Evolutionary conservation across 345 rosid genomes (phyloP).

Genomic region (Garcia nutans): DNA sequence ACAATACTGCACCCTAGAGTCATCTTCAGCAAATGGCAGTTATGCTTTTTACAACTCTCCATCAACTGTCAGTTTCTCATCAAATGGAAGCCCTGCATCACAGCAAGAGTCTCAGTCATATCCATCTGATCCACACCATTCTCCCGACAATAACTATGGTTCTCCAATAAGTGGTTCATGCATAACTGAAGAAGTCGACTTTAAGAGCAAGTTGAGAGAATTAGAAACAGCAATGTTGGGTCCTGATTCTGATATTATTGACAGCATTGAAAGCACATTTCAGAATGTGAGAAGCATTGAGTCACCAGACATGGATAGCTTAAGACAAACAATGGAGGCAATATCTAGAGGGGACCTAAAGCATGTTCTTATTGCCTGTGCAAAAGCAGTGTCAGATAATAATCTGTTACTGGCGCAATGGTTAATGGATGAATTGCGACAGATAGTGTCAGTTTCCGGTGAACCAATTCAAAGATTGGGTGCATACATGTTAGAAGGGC

Average conservation of each 20-base stretch:
- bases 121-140: constrained; percentile 36
- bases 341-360: constrained; percentile 57
- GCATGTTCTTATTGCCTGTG: constrained; percentile 63
- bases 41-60: constrained; percentile 38
- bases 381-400: constrained; percentile 76
- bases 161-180: constrained; percentile 73
- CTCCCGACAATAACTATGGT: constrained; percentile 56
- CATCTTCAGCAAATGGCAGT: constrained; percentile 46
- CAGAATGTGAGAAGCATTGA: constrained; percentile 20
- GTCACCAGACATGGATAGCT: constrained; percentile 38
- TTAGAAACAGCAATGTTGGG: constrained; percentile 82
- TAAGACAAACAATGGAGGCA: constrained; percentile 54
- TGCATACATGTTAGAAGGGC: constrained; percentile 91
- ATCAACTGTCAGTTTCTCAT: constrained; percentile 45
- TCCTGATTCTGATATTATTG: constrained; percentile 60
- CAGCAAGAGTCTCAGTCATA: constrained; percentile 48
- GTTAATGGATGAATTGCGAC: constrained; percentile 63
- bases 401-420: constrained; percentile 62
- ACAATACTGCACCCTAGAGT: constrained; percentile 60
- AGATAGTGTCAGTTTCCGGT: constrained; percentile 87
- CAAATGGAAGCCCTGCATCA: constrained; percentile 48
- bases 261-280: constrained; percentile 37
- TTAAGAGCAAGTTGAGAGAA: constrained; percentile 70
- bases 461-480: constrained; percentile 96
- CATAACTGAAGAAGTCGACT: constrained; percentile 65